Percentiles rank a stretch among this genome's conserved stretches.
Evolutionary conservation across 2,329 filamentous ascomycete genomes (phyloP).

Genomic region (Xylaria sp.): DNA sequence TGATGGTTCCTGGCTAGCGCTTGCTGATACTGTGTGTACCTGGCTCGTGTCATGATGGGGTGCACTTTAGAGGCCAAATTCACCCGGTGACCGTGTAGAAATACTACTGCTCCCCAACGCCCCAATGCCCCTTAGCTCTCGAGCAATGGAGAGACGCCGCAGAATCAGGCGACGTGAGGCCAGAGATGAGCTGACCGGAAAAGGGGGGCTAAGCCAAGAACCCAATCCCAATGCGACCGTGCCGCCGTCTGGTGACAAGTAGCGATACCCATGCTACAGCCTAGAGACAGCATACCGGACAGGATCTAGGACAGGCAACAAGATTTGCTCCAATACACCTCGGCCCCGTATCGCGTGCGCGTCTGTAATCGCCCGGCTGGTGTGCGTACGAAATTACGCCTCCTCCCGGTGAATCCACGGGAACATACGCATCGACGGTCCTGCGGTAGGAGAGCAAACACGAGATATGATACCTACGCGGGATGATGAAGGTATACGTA

Average conservation of each 20-base stretch:
- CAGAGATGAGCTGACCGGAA: constrained; percentile 28
- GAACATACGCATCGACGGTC: background rate
- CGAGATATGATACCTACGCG: background rate
- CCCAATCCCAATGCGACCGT: constrained; percentile 17
- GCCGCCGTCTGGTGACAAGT: constrained; percentile 9
- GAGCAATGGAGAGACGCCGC: constrained; percentile 2
- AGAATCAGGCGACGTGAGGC: constrained; percentile 29
- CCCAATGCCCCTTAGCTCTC: no score
- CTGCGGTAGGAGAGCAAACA: background rate
- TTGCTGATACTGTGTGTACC: constrained; percentile 7
- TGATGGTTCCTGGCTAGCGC: background rate
- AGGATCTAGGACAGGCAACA: constrained; percentile 5
- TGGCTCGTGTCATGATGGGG: background rate
- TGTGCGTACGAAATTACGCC: constrained; percentile 11
- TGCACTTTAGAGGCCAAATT: background rate
- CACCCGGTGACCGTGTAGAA: constrained; percentile 15
- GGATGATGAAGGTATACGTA: no score
- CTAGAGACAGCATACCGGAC: background rate
- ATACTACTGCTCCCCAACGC: background rate
- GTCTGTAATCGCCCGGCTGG: constrained; percentile 23
- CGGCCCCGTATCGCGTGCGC: constrained; percentile 20
- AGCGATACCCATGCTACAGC: no score
- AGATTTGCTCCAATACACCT: constrained; percentile 15
- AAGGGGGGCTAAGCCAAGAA: constrained; percentile 12
- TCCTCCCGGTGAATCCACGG: constrained; percentile 6